phyloP scores from a whole-genome alignment of 306 rosid species.

The Cucumis hystrix region DNA sequence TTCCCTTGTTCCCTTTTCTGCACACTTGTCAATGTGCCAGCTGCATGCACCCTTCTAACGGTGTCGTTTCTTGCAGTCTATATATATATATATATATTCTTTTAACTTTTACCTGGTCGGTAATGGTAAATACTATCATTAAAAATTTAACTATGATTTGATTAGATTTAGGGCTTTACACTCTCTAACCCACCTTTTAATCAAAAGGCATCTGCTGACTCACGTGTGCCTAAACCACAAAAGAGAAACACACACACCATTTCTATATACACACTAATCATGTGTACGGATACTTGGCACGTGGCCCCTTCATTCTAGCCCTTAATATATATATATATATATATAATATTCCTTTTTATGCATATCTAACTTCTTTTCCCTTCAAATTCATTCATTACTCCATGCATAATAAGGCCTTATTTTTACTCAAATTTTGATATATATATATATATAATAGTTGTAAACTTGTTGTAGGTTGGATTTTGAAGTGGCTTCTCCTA shows the following conservation, averaged over 20 bases:
- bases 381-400: no score
- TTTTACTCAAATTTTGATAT: no score
- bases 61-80: background rate
- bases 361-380: no score
- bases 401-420: no score
- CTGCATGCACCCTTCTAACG: background rate
- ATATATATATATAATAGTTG: no score
- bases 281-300: background rate
- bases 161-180: background rate
- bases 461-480: no score
- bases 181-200: background rate
- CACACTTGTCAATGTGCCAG: background rate
- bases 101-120: background rate
- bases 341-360: no score
- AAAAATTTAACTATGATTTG: background rate
- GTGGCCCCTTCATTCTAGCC: background rate
- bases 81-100: background rate
- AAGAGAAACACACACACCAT: no score
- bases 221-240: background rate
- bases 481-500: no score
- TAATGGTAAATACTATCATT: background rate
- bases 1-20: background rate
- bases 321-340: no score
- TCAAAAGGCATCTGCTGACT: background rate
- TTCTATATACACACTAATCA: background rate